These are phyloP conservation scores for Phialocephala subalpina DNA, from an alignment of 2,329 filamentous ascomycete species.

Conservation along the genomic window DNA sequence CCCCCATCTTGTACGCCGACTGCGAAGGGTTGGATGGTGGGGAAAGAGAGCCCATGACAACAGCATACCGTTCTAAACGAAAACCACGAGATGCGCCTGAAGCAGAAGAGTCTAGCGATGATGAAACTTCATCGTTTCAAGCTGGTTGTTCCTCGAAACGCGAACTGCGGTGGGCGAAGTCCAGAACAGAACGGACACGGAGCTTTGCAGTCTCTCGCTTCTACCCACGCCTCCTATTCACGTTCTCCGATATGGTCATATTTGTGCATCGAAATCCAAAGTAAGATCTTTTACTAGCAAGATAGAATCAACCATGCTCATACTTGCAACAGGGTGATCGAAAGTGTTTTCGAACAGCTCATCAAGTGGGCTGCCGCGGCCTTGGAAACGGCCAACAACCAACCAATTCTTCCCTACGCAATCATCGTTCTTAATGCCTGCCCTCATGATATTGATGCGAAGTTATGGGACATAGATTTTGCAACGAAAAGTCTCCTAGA, in stretches of 20 bases:
- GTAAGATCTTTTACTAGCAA: conserved; percentile 22
- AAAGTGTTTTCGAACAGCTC: neutral
- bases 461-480: conserved; percentile 14
- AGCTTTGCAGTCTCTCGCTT: conserved; percentile 50
- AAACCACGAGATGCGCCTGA: too few species aligned
- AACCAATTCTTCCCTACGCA: conserved; percentile 19
- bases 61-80: neutral
- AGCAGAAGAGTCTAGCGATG: too few species aligned
- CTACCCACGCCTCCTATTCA: conserved; percentile 55
- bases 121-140: too few species aligned
- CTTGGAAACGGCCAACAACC: conserved; percentile 22
- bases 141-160: too few species aligned
- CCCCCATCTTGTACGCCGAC: conserved; percentile 16
- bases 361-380: conserved; percentile 21
- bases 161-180: too few species aligned
- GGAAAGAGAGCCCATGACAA: conserved; percentile 8
- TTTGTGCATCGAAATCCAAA: conserved; percentile 52
- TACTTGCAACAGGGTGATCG: neutral
- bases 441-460: neutral
- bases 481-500: conserved; percentile 15
- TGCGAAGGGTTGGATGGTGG: conserved; percentile 23
- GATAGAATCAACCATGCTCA: neutral
- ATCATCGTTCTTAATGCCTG: conserved; percentile 28
- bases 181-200: conserved; percentile 34
- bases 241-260: conserved; percentile 54